phyloP scores from a whole-genome alignment of 331 rosid genomes.

The Erythrophleum ivorense region DNA sequence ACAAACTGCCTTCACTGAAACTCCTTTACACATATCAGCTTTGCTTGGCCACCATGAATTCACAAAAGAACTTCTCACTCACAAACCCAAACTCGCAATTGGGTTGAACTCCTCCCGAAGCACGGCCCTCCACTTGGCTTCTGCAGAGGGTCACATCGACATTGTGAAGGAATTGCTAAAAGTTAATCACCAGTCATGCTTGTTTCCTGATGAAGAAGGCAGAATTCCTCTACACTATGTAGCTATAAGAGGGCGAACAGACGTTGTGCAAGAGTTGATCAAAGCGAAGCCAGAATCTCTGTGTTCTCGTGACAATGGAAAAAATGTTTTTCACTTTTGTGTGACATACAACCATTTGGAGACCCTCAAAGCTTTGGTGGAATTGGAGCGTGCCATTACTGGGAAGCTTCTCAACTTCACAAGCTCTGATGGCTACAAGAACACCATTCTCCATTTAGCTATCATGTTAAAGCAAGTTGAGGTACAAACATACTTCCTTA shows the following conservation, averaged over 20 bases:
- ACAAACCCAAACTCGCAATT: constrained; percentile 24
- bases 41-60: constrained; percentile 14
- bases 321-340: constrained; percentile 34
- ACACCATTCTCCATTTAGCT: neutral
- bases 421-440: neutral
- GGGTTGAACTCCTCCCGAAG: constrained; percentile 16
- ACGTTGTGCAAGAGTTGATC: constrained; percentile 11
- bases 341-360: constrained; percentile 26
- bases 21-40: constrained; percentile 40
- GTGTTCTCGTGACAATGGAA: neutral
- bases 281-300: neutral
- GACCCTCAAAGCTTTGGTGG: constrained; percentile 9
- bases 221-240: constrained; percentile 41
- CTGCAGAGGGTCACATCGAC: constrained; percentile 38
- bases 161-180: neutral
- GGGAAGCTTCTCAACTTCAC: neutral
- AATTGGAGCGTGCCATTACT: neutral
- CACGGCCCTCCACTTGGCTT: constrained; percentile 39
- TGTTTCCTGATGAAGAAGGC: constrained; percentile 23
- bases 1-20: constrained; percentile 1
- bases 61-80: neutral
- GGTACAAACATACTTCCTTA: neutral
- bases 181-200: neutral
- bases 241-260: constrained; percentile 26
- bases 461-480: constrained; percentile 2